Evolutionary conservation across 2,329 filamentous ascomycete genomes (phyloP).

Genomic region (Colletotrichum sublineola): DNA sequence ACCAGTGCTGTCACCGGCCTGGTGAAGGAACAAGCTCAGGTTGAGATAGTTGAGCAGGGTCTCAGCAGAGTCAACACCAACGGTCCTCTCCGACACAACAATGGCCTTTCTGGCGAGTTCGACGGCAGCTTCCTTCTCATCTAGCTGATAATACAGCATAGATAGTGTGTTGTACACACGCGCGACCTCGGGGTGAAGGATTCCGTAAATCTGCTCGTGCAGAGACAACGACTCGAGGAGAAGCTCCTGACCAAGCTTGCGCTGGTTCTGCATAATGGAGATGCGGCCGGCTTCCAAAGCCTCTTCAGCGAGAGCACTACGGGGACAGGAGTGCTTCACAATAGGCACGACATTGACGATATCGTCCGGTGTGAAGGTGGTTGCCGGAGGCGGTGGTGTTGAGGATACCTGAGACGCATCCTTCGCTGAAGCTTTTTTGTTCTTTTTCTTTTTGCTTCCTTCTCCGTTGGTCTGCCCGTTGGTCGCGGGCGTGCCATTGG

Average conservation of each 20-base stretch:
- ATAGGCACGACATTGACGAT: constrained; percentile 93
- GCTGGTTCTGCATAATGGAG: constrained; percentile 95
- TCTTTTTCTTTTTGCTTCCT: constrained; percentile 71
- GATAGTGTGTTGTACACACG: constrained; percentile 95
- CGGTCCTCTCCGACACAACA: constrained; percentile 93
- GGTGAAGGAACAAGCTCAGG: constrained; percentile 93
- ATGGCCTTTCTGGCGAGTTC: constrained; percentile 97
- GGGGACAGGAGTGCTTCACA: constrained; percentile 93
- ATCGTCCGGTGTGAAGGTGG: constrained; percentile 83
- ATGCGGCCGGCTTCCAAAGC: constrained; percentile 95
- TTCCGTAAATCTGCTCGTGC: constrained; percentile 98
- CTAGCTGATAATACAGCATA: constrained; percentile 96
- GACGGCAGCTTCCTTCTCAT: constrained; percentile 95
- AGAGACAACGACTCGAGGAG: constrained; percentile 95
- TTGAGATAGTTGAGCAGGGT: constrained; percentile 97
- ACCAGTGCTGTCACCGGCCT: constrained; percentile 87
- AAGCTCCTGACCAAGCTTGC: constrained; percentile 94
- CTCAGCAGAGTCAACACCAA: constrained; percentile 93
- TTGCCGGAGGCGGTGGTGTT: constrained; percentile 45
- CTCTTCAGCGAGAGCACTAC: constrained; percentile 92
- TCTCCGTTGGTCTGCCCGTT: constrained; percentile 61
- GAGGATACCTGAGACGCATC: constrained; percentile 65
- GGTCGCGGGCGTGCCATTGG: constrained; percentile 53
- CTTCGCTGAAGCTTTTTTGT: constrained; percentile 64
- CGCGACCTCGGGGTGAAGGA: constrained; percentile 95